Evolutionary conservation across 2,329 filamentous ascomycete species (phyloP), one percentile per base, ranked within the genome.

Genomic region (Monilinia fructigena): DNA sequence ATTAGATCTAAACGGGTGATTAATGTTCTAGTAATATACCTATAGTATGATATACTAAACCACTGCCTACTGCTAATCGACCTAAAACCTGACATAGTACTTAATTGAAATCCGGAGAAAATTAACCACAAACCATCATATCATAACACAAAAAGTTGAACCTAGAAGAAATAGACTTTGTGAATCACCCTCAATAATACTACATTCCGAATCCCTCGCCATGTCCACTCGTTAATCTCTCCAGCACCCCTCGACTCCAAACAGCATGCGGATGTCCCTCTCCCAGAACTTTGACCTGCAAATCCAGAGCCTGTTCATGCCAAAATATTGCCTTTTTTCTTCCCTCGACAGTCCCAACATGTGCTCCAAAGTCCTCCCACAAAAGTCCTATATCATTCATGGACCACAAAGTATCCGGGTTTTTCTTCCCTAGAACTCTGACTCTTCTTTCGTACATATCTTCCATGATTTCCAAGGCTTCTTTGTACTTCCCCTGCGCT

Each of bases 391-490:
- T 35, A 38, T 65, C 50, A 38, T 65, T 65, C 63, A 60, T 61
- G 16, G 63, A 47, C 63, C 63, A 65, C 47, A 60, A 35, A 2
- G 63, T 65, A 54, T 65, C 63, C 10, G 63, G 55, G 45, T 65
- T 65, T 7, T 28, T 26, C 4, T 20, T 31, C 5, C 63, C 63
- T 1, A 65, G 10, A 6, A 61, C 55, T 35, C 8, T 38, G 3
- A 65, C 47, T 48, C 63, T 60, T 7, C 23, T 45, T 11, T 40
- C 48, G 55, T 65, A 61, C 42, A 61, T 42, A 20, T 56, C 48
- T 31, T 65, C 31, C 47, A 55, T 52, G 10, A 62, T 65, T 14
- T 56, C 45, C 45, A 65, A 66, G 10, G 63, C 63, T 23, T 60
- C 55, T 20, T 35, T 26, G 20, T 54, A 61, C 12, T 54, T 61